Base-by-base conservation (phyloP, 139 green algal genomes). In the Pedinophyceae sp. region DNA sequence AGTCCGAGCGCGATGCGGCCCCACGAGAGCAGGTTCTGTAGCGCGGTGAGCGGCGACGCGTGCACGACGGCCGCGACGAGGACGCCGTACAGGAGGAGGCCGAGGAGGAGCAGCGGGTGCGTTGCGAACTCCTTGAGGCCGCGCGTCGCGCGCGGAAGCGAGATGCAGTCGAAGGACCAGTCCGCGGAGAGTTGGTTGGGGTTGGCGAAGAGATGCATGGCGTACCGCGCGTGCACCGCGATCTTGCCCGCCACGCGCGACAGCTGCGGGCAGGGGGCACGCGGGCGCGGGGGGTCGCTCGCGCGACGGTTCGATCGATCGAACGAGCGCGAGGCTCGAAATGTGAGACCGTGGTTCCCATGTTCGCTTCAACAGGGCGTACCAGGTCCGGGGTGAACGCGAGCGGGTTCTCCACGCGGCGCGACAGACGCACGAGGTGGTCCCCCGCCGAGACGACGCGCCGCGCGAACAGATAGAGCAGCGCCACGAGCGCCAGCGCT, bases 371-470 rank as follows among this genome's bases (percentile, higher is more conserved):
- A n/a, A n/a, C n/a, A n/a, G n/a, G n/a, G n/a, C n/a, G n/a, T n/a
- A n/a, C n/a, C n/a, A n/a, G n/a, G n/a, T n/a, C n/a, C n/a, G 27
- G 0, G 0, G 64, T 50, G 58, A 89, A 91, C n/a, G 82, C 53
- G 16, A 88, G 79, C 6, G 81, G 81, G 60, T 90, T 90, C 63
- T 90, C 81, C 24, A 88, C 79, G 75, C 84, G 70, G 16, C 80
- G 50, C 55, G 83, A 86, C 48, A 85, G 86, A 27, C 66, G 59
- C 34, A 89, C 80, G 28, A 89, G 70, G 43, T 87, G 78, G 41
- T 87, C 74, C 0, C 65, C 74, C 4, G 76, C 80, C 34, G 85
- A 68, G 46, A 49, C 65, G 0, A 57, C 55, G 2, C 75, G 64
- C 24, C 69, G 6, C 38, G 50, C 51, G 0, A 84, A n/a, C n/a